A percentile compares a stretch with the other conserved stretches of the same genome.
These are phyloP conservation scores for Aureobasidium pullulans DNA, from an alignment of 2,329 filamentous ascomycete species.

Conservation along the genomic window DNA sequence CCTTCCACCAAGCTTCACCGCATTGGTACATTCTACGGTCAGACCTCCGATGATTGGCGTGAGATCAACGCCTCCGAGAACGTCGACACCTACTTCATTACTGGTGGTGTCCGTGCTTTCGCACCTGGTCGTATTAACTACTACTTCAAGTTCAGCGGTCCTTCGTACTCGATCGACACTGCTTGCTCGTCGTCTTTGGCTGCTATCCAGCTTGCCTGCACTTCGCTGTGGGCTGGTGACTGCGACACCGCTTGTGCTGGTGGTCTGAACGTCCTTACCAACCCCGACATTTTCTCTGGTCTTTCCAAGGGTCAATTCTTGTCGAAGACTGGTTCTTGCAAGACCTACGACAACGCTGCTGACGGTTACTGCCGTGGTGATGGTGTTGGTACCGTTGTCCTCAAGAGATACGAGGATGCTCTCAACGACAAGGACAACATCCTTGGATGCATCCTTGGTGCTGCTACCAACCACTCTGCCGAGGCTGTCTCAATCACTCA, in stretches of 20 bases:
- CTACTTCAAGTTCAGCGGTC: constrained; percentile 68
- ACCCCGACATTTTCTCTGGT: constrained; percentile 72
- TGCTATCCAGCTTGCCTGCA: constrained; percentile 65
- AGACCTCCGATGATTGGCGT: constrained; percentile 69
- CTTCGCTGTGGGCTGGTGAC: constrained; percentile 65
- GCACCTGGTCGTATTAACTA: constrained; percentile 63
- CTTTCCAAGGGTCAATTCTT: constrained; percentile 71
- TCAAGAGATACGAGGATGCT: constrained; percentile 76
- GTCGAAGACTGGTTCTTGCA: constrained; percentile 67
- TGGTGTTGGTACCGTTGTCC: constrained; percentile 63
- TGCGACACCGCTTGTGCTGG: constrained; percentile 76
- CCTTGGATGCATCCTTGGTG: constrained; percentile 67
- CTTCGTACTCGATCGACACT: constrained; percentile 67
- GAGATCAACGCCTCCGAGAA: constrained; percentile 67
- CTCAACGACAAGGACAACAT: constrained; percentile 63
- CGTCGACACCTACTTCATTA: constrained; percentile 62
- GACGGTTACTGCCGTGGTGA: constrained; percentile 80
- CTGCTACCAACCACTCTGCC: constrained; percentile 73
- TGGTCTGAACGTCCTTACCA: constrained; percentile 70
- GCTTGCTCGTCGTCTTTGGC: constrained; percentile 69
- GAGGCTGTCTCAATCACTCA: constrained; percentile 78
- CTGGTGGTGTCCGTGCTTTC: constrained; percentile 55
- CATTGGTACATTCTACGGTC: constrained; percentile 68
- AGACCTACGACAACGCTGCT: constrained; percentile 72
- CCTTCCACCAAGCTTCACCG: constrained; percentile 57